Evolutionary conservation across 176 grass and related monocot species (phyloP).

Genomic region (Olyra latifolia): DNA sequence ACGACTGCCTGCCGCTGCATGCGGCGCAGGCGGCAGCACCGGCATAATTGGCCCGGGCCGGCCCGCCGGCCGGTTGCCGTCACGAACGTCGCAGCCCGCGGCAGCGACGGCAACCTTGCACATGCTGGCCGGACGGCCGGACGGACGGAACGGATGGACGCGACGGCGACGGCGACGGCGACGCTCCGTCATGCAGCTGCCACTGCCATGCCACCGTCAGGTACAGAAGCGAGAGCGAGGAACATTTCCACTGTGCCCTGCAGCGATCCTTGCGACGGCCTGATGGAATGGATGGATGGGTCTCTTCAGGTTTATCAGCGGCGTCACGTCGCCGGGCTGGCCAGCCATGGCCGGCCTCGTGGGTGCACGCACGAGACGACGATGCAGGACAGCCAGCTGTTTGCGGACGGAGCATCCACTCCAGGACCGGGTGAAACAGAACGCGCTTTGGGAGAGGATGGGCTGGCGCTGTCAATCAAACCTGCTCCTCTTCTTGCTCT

Average conservation of each 20-base stretch:
- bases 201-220: no score
- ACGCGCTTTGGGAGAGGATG: not conserved
- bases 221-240: no score
- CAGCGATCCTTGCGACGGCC: no score
- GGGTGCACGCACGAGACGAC: no score
- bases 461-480: conserved; percentile 6
- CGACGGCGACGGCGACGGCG: not conserved
- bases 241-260: no score
- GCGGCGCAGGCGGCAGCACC: not conserved
- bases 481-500: not conserved
- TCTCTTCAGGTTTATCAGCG: no score
- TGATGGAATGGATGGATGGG: no score
- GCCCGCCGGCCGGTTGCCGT: not conserved
- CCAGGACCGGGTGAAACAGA: not conserved
- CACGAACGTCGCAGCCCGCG: not conserved
- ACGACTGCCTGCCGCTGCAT: conserved; percentile 3
- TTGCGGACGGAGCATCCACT: not conserved
- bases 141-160: conserved; percentile 32
- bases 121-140: conserved; percentile 17
- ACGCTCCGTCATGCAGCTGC: no score
- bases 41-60: not conserved
- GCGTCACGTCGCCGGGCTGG: not conserved
- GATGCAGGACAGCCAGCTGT: no score
- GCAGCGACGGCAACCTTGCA: conserved; percentile 32
- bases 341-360: conserved; percentile 7